Percentiles rank a stretch among this genome's conserved stretches.
Evolutionary conservation across 192 early-diverging fungal genomes (phyloP).

Genomic region (Coemansia sp.): DNA sequence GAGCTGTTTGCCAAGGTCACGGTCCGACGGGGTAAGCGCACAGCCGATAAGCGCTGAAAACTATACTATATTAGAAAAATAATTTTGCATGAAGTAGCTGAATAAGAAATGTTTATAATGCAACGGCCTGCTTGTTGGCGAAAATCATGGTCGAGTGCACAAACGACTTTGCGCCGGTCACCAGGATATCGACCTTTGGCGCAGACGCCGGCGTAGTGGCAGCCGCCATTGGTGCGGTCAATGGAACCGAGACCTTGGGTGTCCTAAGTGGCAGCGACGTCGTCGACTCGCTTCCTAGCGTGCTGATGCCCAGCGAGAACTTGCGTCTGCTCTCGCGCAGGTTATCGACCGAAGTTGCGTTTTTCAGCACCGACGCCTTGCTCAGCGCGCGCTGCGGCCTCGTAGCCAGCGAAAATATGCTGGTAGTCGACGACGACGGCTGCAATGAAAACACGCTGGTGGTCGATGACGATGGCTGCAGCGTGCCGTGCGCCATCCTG

Average conservation of each 20-base stretch:
- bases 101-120: too few relatives aligned
- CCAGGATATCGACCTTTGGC: constrained; percentile 27
- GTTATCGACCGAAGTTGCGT: constrained; percentile 34
- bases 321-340: constrained; percentile 29
- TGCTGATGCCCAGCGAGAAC: constrained; percentile 16
- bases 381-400: constrained; percentile 26
- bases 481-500: constrained; percentile 5
- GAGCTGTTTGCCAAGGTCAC: constrained; percentile 4
- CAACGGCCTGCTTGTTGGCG: constrained; percentile 9
- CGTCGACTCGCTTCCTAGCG: constrained; percentile 19
- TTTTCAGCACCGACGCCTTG: constrained; percentile 18
- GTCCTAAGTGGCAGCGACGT: constrained; percentile 31
- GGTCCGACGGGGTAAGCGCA: neutral
- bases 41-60: neutral
- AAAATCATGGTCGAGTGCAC: constrained; percentile 29
- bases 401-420: constrained; percentile 9
- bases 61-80: too few relatives aligned
- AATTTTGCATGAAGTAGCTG: too few relatives aligned
- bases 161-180: constrained; percentile 43
- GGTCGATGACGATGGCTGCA: constrained; percentile 27
- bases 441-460: too few relatives aligned
- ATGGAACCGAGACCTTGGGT: constrained; percentile 7
- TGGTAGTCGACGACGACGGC: too few relatives aligned
- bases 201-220: neutral
- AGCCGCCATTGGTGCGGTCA: constrained; percentile 1